Evolutionary conservation across 2,329 filamentous ascomycete species (phyloP).

Genomic region (Hypoxylon rubiginosum): DNA sequence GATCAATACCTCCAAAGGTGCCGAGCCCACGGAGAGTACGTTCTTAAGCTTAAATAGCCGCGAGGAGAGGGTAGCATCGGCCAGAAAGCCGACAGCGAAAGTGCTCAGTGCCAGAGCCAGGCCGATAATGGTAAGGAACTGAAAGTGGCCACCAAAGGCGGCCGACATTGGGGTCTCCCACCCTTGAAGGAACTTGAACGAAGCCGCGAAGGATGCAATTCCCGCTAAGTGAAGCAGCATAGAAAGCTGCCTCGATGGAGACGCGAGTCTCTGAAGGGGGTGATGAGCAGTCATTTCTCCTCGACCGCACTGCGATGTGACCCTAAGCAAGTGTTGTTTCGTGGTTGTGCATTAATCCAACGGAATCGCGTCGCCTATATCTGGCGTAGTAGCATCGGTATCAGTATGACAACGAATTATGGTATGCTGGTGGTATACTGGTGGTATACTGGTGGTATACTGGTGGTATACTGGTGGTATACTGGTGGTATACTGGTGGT

Average conservation of each 20-base stretch:
- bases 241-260: constrained; percentile 75
- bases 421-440: no score
- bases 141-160: constrained; percentile 76
- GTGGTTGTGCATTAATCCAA: neutral
- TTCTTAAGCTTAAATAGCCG: constrained; percentile 77
- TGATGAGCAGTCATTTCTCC: constrained; percentile 66
- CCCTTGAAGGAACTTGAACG: constrained; percentile 64
- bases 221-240: constrained; percentile 71
- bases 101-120: constrained; percentile 71
- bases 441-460: no score
- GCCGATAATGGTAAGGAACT: constrained; percentile 82
- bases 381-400: constrained; percentile 1
- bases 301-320: neutral
- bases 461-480: no score
- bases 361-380: neutral
- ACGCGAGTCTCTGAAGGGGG: constrained; percentile 74
- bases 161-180: constrained; percentile 67
- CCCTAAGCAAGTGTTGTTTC: neutral
- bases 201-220: constrained; percentile 65
- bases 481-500: no score
- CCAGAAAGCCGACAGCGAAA: constrained; percentile 72
- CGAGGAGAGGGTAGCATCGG: constrained; percentile 72
- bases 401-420: neutral
- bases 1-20: constrained; percentile 79
- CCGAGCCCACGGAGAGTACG: constrained; percentile 71